Evolutionary conservation across 495 filamentous ascomycete genomes (phyloP), one percentile per base, ranked within the genome.

Genomic region (Penicillium ucsense): DNA sequence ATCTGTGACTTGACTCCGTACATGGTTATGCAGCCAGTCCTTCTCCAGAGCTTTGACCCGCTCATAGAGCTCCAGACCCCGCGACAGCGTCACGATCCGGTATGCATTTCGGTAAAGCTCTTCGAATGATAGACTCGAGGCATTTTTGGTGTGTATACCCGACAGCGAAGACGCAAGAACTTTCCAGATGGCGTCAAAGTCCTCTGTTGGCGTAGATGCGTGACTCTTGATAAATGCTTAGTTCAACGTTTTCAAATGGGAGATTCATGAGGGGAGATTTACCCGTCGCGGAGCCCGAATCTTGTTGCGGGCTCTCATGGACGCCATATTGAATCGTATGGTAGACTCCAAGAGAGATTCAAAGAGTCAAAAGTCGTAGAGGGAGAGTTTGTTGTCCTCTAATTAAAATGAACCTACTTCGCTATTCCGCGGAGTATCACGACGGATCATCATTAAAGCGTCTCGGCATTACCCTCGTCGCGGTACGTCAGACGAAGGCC

Each of bases 91-190:
- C 0, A 96, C 90, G n/a, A 97, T 84, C 64, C 87, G 86, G 65
- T 99, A 99, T n/a, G 87, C 87, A 41, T 86, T 87, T 35, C 94
- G 87, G 67, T 99, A 99, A 0, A 97, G 79, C 49, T 91, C 84
- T 66, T 99, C 94, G 67, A 95, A 99, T 2, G 91, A 95, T 3
- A 99, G 77, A 3, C 74, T 66, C 8, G 89, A 94, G 45, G 88
- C 89, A 63, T 96, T 90, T 62, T 94, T 91, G 11, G 78, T 88
- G 64, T 97, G 88, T 35, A 99, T 97, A 57, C 94, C 85, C 43
- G 63, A 72, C 28, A 97, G 73, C 6, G 92, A 88, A 4, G 79
- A 72, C 1, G 79, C 72, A 3, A 99, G 76, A 8, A 79, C 75
- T 0, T 70, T 67, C 94, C 94, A 99, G 43, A 81, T 83, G 0